A percentile compares a stretch with the other conserved stretches of the same genome.
Conservation (phyloP, 345 rosid genomes). For the Limnanthes douglasii region DNA sequence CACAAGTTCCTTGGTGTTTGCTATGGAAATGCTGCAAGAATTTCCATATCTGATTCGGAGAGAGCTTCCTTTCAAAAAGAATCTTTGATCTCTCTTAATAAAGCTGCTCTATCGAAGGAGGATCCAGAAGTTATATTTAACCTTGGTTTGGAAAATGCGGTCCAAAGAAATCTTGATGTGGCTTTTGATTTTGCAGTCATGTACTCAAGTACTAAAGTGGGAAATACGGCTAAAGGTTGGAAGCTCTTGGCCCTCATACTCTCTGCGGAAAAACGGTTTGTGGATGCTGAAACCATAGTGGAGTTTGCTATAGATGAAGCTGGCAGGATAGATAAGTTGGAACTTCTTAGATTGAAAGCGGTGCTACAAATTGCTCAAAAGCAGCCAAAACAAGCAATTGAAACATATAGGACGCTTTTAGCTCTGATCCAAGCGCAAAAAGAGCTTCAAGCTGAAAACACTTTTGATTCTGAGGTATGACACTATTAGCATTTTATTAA, state of each 20-base stretch:
- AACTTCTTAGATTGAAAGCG: constrained; percentile 71
- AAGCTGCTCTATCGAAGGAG: constrained; percentile 35
- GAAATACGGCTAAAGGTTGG: constrained; percentile 58
- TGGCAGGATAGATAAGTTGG: constrained; percentile 43
- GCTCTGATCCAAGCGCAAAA: constrained; percentile 60
- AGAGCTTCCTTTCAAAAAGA: constrained; percentile 43
- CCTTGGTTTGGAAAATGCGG: constrained; percentile 63
- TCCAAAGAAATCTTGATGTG: constrained; percentile 64
- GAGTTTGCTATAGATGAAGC: constrained; percentile 71
- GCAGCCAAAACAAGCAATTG: constrained; percentile 77
- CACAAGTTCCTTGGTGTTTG: constrained; percentile 77
- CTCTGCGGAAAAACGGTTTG: constrained; percentile 54
- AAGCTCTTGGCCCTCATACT: constrained; percentile 53
- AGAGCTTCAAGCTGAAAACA: constrained; percentile 26
- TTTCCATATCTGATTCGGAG: constrained; percentile 53
- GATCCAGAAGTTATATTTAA: constrained; percentile 43
- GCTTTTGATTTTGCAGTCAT: constrained; percentile 55
- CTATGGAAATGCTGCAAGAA: constrained; percentile 67
- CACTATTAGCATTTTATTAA: too few relatives aligned
- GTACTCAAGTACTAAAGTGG: constrained; percentile 37
- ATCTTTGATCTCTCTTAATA: constrained; percentile 41
- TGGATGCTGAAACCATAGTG: constrained; percentile 61
- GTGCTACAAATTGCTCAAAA: constrained; percentile 70
- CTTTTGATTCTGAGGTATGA: constrained; percentile 30
- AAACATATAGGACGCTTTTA: constrained; percentile 70